phyloP scores from a whole-genome alignment of 2,329 filamentous ascomycete species.

The Thermochaetoides dissita region DNA sequence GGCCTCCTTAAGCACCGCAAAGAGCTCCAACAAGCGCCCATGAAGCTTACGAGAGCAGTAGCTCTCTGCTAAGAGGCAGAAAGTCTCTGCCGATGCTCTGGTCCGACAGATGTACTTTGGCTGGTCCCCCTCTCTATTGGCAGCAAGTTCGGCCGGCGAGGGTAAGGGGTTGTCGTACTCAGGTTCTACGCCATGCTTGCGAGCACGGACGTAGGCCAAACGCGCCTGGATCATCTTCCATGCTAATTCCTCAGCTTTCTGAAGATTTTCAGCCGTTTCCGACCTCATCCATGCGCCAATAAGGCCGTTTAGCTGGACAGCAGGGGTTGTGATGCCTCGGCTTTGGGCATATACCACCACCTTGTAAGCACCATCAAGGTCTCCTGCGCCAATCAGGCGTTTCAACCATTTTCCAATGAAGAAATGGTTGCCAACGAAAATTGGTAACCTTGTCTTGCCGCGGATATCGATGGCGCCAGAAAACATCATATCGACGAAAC shows the following conservation, averaged over 20 bases:
- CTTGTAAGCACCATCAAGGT: conserved; percentile 55
- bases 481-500: conserved; percentile 85
- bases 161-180: conserved; percentile 11
- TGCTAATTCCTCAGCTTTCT: conserved; percentile 52
- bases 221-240: conserved; percentile 66
- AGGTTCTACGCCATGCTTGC: conserved; percentile 17
- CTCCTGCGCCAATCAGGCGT: conserved; percentile 58
- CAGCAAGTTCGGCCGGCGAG: neutral
- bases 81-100: conserved; percentile 61
- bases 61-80: conserved; percentile 58
- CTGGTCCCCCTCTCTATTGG: conserved; percentile 8
- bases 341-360: conserved; percentile 65
- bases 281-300: conserved; percentile 65
- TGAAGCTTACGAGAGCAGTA: conserved; percentile 51
- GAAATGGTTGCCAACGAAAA: conserved; percentile 53
- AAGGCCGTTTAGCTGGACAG: conserved; percentile 69
- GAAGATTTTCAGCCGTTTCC: conserved; percentile 36
- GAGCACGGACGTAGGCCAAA: conserved; percentile 45
- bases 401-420: conserved; percentile 86
- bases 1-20: conserved; percentile 46
- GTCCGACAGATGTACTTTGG: conserved; percentile 27
- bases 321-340: conserved; percentile 51
- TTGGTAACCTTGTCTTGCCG: conserved; percentile 29
- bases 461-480: conserved; percentile 38
- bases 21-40: conserved; percentile 43